A percentile compares a stretch with the other conserved stretches of the same genome.
These are phyloP conservation scores for Trametes maxima DNA, from an alignment of 768 basidiomycete genomes.

Conservation along the genomic window DNA sequence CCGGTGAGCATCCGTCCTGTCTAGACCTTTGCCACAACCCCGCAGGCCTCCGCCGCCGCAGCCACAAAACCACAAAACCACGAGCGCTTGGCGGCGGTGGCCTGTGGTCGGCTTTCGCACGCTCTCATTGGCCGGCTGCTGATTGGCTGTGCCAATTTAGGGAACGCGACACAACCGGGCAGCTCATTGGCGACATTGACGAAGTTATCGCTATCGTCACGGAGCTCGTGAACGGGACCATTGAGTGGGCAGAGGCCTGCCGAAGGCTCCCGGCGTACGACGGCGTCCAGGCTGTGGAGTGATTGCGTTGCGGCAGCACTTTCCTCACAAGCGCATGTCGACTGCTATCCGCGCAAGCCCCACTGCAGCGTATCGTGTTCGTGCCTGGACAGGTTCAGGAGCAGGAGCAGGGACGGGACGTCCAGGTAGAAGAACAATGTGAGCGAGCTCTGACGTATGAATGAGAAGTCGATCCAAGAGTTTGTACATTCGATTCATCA, in stretches of 20 bases:
- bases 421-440: neutral
- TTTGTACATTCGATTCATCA: constrained; percentile 4
- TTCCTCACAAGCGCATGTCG: neutral
- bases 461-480: constrained; percentile 8
- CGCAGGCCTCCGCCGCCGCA: neutral
- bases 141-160: constrained; percentile 40
- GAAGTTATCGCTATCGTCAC: constrained; percentile 82
- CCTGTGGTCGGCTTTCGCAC: constrained; percentile 1
- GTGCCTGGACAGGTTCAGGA: neutral
- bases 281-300: constrained; percentile 79
- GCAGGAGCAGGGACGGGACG: neutral
- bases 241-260: constrained; percentile 81
- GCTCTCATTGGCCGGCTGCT: constrained; percentile 6
- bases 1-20: constrained; percentile 54
- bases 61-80: neutral
- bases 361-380: neutral
- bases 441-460: constrained; percentile 4
- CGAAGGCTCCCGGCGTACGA: constrained; percentile 74
- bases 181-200: constrained; percentile 89
- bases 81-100: neutral
- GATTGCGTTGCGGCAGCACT: neutral
- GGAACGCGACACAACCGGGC: constrained; percentile 93
- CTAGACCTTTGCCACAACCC: neutral
- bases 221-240: constrained; percentile 72
- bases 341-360: neutral